These are phyloP conservation scores for Neostapfia colusana DNA, from an alignment of 176 grass and related monocot genomes.

Conservation along the genomic window DNA sequence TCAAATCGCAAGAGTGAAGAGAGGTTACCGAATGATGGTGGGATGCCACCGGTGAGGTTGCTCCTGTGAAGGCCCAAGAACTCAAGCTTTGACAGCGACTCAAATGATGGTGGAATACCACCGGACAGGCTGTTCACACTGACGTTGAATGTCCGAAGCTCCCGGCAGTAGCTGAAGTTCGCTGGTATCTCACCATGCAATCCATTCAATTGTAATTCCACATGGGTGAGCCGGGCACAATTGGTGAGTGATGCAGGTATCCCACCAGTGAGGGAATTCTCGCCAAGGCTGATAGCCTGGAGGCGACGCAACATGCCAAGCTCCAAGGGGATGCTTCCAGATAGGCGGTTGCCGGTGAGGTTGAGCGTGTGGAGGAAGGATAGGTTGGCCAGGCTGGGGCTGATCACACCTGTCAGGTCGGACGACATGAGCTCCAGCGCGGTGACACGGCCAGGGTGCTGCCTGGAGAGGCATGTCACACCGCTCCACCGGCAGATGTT, in stretches of 20 bases:
- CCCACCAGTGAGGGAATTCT: slow-evolving; percentile 22
- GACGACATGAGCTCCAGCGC: slow-evolving; percentile 25
- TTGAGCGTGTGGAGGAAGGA: slow-evolving; percentile 31
- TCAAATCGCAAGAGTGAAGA: slow-evolving; percentile 28
- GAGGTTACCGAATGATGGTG: slow-evolving; percentile 7
- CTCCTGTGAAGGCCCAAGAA: slow-evolving; percentile 20
- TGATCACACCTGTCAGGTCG: slow-evolving; percentile 30
- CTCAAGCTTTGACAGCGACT: background rate
- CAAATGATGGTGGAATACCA: slow-evolving; percentile 29
- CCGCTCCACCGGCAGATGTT: slow-evolving; percentile 13
- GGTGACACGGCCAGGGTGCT: slow-evolving; percentile 18
- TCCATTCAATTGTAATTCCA: slow-evolving; percentile 1
- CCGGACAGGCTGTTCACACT: slow-evolving; percentile 21
- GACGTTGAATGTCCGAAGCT: slow-evolving; percentile 15
- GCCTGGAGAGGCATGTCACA: slow-evolving; percentile 14
- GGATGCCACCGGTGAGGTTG: slow-evolving; percentile 21
- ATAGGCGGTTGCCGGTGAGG: slow-evolving; percentile 18
- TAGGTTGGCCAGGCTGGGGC: slow-evolving; percentile 24
- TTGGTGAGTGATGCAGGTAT: slow-evolving; percentile 21
- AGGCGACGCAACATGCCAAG: slow-evolving; percentile 2
- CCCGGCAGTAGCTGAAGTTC: slow-evolving; percentile 16
- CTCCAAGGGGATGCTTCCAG: slow-evolving; percentile 12
- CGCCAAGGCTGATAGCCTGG: slow-evolving; percentile 20
- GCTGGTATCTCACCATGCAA: slow-evolving; percentile 32
- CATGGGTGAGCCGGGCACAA: slow-evolving; percentile 23